These are phyloP conservation scores for Sequoiadendron giganteum DNA, from an alignment of 75 land plant species.

Conservation along the genomic window DNA sequence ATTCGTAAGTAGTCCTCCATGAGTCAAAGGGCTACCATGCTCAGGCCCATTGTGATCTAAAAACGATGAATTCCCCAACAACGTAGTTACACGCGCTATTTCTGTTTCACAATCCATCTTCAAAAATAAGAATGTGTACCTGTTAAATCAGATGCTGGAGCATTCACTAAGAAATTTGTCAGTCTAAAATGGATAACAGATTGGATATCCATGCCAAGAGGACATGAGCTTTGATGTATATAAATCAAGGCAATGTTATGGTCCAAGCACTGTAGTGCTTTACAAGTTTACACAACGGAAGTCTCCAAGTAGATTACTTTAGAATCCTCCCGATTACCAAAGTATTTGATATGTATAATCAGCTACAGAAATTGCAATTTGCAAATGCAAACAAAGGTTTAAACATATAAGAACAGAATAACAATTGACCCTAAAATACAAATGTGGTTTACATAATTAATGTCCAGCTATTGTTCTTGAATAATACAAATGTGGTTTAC, in stretches of 20 bases:
- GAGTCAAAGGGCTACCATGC: constrained; percentile 92
- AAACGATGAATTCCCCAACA: constrained; percentile 88
- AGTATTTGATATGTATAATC: constrained; percentile 5
- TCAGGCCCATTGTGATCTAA: constrained; percentile 89
- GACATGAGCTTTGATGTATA: constrained; percentile 3
- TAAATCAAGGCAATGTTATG: constrained; percentile 10
- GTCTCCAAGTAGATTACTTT: constrained; percentile 1
- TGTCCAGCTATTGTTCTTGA: background rate
- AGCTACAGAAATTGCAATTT: background rate
- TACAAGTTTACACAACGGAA: background rate
- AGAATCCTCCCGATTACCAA: background rate
- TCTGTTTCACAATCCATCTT: constrained; percentile 84
- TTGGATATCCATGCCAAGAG: constrained; percentile 8
- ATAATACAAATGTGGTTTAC: background rate
- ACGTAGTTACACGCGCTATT: constrained; percentile 90
- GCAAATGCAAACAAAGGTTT: background rate
- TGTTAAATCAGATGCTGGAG: constrained; percentile 43
- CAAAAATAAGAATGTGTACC: constrained; percentile 59
- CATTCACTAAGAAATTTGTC: constrained; percentile 49
- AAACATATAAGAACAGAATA: background rate
- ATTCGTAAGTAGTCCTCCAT: constrained; percentile 80
- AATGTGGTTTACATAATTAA: background rate
- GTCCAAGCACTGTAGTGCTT: constrained; percentile 11
- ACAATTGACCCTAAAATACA: background rate
- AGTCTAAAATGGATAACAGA: constrained; percentile 38